These are phyloP conservation scores for Dryadomyces quercus-mongolicae DNA, from an alignment of 2,329 filamentous ascomycete species.

Conservation along the genomic window DNA sequence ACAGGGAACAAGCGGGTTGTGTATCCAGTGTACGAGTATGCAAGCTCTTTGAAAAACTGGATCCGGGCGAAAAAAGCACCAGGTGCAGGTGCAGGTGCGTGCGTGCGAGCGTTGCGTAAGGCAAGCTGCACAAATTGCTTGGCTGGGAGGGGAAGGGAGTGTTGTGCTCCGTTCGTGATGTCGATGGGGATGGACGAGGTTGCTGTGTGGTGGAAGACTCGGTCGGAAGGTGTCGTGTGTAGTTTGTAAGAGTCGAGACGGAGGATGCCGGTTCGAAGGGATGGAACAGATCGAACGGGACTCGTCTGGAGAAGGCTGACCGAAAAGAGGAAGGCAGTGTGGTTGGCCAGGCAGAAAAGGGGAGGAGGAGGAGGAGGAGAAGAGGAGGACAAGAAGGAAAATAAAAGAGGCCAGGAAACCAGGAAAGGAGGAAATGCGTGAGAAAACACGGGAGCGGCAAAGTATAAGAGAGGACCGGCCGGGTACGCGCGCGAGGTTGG, in stretches of 20 bases:
- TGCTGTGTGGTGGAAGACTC: not conserved
- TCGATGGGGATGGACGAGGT: not conserved
- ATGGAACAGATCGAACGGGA: no score
- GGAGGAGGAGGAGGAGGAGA: not conserved
- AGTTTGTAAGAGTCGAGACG: no score
- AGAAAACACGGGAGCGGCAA: conserved; percentile 18
- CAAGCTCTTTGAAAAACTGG: conserved; percentile 10
- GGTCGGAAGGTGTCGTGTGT: no score
- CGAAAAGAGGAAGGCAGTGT: not conserved
- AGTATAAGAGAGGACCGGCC: conserved; percentile 4
- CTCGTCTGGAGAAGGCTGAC: no score
- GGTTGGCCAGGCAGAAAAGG: not conserved
- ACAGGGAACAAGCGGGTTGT: conserved; percentile 2
- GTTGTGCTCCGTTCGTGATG: no score
- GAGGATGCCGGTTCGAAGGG: no score
- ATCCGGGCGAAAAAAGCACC: not conserved
- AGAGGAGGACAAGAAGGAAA: not conserved
- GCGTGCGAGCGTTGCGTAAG: not conserved
- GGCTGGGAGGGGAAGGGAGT: no score
- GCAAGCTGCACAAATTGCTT: not conserved
- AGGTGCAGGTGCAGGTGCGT: no score
- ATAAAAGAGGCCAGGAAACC: conserved; percentile 14
- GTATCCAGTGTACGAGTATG: not conserved
- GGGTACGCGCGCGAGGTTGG: not conserved
- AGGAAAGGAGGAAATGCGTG: conserved; percentile 16